These are phyloP conservation scores for Krasilnikovozyma curviuscula DNA, from an alignment of 768 basidiomycete genomes.

Conservation along the genomic window DNA sequence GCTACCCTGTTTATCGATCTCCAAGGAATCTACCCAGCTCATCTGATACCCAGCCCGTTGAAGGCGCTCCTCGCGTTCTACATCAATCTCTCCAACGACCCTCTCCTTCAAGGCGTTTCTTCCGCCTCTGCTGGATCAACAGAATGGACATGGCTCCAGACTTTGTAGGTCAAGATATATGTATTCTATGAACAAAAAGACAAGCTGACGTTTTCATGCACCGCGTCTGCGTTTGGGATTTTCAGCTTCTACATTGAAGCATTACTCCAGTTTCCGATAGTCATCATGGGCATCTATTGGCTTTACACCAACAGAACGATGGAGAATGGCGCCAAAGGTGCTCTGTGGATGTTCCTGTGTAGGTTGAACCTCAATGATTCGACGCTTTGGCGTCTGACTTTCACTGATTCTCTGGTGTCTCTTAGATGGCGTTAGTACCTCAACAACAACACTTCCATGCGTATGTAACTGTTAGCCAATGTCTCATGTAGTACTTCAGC, in stretches of 20 bases:
- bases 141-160: background rate
- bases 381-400: no score
- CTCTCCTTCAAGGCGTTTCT: constrained; percentile 13
- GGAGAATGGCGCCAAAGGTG: no score
- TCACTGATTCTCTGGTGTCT: background rate
- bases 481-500: constrained; percentile 70
- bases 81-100: constrained; percentile 9
- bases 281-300: constrained; percentile 39
- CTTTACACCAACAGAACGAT: constrained; percentile 15
- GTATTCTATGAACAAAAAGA: background rate
- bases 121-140: background rate
- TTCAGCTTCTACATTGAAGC: constrained; percentile 22
- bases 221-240: background rate
- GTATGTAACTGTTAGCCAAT: constrained; percentile 45
- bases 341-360: background rate
- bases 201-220: background rate
- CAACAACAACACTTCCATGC: constrained; percentile 29
- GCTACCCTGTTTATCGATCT: constrained; percentile 51
- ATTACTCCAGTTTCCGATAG: constrained; percentile 49
- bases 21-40: constrained; percentile 37
- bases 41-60: constrained; percentile 32
- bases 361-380: background rate
- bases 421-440: background rate
- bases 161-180: background rate
- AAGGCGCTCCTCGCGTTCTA: constrained; percentile 33